These are phyloP conservation scores for Ammopiptanthus mongolicus DNA, from an alignment of 306 rosid species.

Conservation along the genomic window DNA sequence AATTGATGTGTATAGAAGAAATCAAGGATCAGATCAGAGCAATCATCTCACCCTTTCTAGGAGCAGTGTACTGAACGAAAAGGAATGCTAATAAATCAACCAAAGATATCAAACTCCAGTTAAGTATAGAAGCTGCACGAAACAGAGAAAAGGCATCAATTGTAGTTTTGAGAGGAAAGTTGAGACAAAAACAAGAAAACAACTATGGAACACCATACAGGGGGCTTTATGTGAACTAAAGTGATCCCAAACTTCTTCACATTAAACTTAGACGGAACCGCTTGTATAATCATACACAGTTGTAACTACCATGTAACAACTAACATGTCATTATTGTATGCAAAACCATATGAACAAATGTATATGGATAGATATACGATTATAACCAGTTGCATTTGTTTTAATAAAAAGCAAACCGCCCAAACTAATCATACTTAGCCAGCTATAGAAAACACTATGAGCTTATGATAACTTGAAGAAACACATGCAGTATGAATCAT, in stretches of 20 bases:
- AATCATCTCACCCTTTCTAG: conserved; percentile 37
- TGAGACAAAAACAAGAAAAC: not conserved
- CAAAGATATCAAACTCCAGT: conserved; percentile 43
- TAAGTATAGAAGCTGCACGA: conserved; percentile 37
- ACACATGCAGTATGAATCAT: not conserved
- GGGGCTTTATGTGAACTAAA: not conserved
- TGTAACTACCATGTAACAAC: not conserved
- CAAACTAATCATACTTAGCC: not conserved
- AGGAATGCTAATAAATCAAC: conserved; percentile 40
- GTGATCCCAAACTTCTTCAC: not conserved
- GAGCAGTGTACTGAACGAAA: conserved; percentile 34
- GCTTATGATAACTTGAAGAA: not conserved
- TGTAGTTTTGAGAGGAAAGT: not conserved
- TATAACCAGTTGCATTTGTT: not conserved
- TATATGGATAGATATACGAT: not conserved
- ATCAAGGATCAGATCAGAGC: conserved; percentile 1
- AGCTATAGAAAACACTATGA: not conserved
- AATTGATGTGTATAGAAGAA: not conserved
- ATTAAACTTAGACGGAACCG: not conserved
- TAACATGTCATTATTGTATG: not conserved
- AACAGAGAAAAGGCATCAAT: not conserved
- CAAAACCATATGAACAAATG: not conserved
- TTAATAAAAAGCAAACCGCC: not conserved
- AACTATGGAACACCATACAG: not conserved
- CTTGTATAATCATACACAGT: not conserved